These are phyloP conservation scores for Sporothrix protearum DNA, from an alignment of 2,329 filamentous ascomycete species.

Conservation along the genomic window DNA sequence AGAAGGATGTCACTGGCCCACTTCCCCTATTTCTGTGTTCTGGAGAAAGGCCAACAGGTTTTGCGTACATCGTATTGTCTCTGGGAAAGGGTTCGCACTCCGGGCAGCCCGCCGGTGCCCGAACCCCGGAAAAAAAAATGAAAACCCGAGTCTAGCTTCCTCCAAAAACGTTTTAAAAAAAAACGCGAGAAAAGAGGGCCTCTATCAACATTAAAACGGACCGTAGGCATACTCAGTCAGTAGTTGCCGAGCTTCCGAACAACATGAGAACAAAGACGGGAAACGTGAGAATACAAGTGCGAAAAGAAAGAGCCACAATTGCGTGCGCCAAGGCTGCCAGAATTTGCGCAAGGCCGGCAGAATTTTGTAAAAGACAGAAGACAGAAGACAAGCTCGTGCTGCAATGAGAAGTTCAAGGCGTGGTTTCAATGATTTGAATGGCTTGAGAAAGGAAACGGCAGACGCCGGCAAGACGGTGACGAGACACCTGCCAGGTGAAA, in stretches of 20 bases:
- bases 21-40: neutral
- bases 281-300: neutral
- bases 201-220: neutral
- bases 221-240: neutral
- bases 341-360: neutral
- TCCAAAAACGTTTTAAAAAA: neutral
- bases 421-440: too few species aligned
- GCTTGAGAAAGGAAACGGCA: neutral
- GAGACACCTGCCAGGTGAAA: neutral
- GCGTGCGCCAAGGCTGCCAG: neutral
- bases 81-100: neutral
- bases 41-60: neutral
- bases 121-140: neutral
- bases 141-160: neutral
- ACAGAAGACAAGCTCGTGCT: neutral
- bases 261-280: neutral
- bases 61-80: neutral
- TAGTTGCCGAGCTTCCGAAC: neutral
- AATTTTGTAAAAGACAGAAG: neutral
- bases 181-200: neutral
- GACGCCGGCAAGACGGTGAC: neutral
- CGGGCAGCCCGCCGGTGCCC: neutral
- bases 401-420: neutral
- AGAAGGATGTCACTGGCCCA: slow-evolving; percentile 4
- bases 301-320: neutral